Conservation (phyloP, 2,329 filamentous ascomycete genomes). For the Zymoseptoria pseudotritici region DNA sequence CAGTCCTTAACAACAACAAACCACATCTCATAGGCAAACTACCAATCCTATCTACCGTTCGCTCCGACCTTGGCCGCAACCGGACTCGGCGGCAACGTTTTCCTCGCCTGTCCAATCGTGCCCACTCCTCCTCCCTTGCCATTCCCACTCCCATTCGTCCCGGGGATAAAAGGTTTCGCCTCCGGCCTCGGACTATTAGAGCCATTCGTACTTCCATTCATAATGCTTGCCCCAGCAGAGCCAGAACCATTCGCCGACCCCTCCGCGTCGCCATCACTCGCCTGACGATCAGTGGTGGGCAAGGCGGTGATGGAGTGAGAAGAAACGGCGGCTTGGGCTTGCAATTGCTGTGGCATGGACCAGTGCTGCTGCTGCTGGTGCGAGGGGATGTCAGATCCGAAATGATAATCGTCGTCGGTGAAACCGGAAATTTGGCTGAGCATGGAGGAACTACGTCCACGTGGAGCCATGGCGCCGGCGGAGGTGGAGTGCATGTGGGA, state of each 20-base stretch:
- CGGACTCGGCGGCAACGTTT: constrained; percentile 19
- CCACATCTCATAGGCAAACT: constrained; percentile 8
- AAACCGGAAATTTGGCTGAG: constrained; percentile 46
- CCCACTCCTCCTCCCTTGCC: constrained; percentile 10
- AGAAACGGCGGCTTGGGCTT: constrained; percentile 11
- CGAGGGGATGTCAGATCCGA: constrained; percentile 9
- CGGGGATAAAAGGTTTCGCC: constrained; percentile 27
- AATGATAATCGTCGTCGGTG: constrained; percentile 35
- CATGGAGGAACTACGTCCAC: constrained; percentile 46
- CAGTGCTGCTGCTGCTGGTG: constrained; percentile 17
- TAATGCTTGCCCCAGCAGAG: constrained; percentile 12
- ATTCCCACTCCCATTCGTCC: constrained; percentile 2
- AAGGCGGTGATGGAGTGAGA: not conserved
- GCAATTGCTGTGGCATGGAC: constrained; percentile 18
- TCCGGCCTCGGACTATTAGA: constrained; percentile 29
- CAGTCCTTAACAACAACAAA: constrained; percentile 10
- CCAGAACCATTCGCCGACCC: constrained; percentile 19
- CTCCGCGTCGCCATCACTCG: constrained; percentile 17
- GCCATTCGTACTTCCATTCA: constrained; percentile 23
- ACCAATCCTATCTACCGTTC: constrained; percentile 23
- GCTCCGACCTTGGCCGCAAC: constrained; percentile 10
- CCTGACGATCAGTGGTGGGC: constrained; percentile 15
- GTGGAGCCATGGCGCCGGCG: constrained; percentile 15
- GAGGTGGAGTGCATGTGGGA: constrained; percentile 7
- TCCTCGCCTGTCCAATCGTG: constrained; percentile 23